Conservation (phyloP, 441 rosid species). For the Eutrema salsugineum region DNA sequence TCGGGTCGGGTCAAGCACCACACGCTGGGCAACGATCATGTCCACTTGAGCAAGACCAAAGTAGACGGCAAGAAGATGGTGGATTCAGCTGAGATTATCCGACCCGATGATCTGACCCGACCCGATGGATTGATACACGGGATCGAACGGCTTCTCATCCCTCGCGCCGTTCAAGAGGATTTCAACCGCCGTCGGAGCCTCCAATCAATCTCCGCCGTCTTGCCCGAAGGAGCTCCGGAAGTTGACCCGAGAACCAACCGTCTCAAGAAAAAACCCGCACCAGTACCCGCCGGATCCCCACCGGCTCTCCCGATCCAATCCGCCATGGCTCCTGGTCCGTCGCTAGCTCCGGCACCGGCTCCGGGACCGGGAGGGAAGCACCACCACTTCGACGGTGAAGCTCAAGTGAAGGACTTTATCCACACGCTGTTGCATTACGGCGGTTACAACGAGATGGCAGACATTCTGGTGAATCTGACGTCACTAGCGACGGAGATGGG, state of each 20-base stretch:
- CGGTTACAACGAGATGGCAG: conserved; percentile 79
- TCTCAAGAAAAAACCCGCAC: conserved; percentile 45
- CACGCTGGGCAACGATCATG: conserved; percentile 33
- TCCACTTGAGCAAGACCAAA: conserved; percentile 28
- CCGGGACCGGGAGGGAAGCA: conserved; percentile 72
- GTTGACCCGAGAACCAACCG: conserved; percentile 70
- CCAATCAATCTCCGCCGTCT: conserved; percentile 52
- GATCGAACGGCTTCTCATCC: conserved; percentile 54
- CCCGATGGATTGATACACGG: conserved; percentile 74
- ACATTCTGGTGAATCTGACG: conserved; percentile 62
- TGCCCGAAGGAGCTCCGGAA: conserved; percentile 68
- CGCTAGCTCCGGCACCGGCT: conserved; percentile 67
- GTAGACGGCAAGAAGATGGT: conserved; percentile 31
- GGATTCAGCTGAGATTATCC: conserved; percentile 37
- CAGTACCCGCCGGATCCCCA: conserved; percentile 40
- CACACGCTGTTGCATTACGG: conserved; percentile 66
- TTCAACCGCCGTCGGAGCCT: conserved; percentile 63
- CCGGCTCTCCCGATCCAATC: conserved; percentile 59
- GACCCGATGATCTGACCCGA: conserved; percentile 50
- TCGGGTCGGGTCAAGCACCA: conserved; percentile 36
- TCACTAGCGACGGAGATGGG: conserved; percentile 74
- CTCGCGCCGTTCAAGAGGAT: conserved; percentile 65
- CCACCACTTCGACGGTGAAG: conserved; percentile 62
- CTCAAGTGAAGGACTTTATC: conserved; percentile 70
- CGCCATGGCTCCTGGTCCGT: conserved; percentile 75